phyloP scores from a whole-genome alignment of 2,329 filamentous ascomycete species.

The Fusarium sterilihyphosum region DNA sequence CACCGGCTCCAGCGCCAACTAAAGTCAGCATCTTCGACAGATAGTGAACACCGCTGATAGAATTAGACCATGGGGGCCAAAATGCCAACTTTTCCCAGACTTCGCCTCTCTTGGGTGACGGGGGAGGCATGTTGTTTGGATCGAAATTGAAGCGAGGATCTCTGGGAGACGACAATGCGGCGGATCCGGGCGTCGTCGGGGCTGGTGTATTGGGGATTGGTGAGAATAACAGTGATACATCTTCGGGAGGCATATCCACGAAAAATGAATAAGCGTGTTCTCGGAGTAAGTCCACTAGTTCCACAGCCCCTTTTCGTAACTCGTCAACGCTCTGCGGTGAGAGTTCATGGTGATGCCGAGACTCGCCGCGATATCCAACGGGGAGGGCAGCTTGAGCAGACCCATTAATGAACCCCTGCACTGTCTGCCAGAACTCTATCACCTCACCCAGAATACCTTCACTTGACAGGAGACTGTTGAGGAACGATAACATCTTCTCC shows the following conservation, averaged over 20 bases:
- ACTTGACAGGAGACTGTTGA: constrained; percentile 78
- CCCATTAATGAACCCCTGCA: constrained; percentile 89
- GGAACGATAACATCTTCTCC: constrained; percentile 84
- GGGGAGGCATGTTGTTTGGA: constrained; percentile 77
- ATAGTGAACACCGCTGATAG: constrained; percentile 90
- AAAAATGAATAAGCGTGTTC: constrained; percentile 86
- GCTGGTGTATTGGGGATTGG: constrained; percentile 72
- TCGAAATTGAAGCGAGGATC: constrained; percentile 86
- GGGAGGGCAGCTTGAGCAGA: constrained; percentile 84
- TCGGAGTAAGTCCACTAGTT: constrained; percentile 85
- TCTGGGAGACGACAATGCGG: constrained; percentile 63
- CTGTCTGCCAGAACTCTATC: constrained; percentile 92
- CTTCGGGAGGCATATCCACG: constrained; percentile 86
- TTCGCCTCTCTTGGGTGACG: constrained; percentile 82
- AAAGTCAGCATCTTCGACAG: constrained; percentile 83
- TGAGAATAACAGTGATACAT: constrained; percentile 87
- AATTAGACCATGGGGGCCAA: constrained; percentile 94
- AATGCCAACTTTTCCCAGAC: constrained; percentile 95
- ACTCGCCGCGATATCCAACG: constrained; percentile 82
- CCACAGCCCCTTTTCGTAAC: constrained; percentile 79
- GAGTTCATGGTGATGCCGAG: constrained; percentile 81
- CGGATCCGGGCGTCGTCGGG: constrained; percentile 45
- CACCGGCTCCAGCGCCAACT: constrained; percentile 86
- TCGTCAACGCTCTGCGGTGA: constrained; percentile 75
- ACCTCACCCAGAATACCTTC: constrained; percentile 89